These are phyloP conservation scores for Rhodotorula kratochvilovae DNA, from an alignment of 768 basidiomycete genomes.

Conservation along the genomic window DNA sequence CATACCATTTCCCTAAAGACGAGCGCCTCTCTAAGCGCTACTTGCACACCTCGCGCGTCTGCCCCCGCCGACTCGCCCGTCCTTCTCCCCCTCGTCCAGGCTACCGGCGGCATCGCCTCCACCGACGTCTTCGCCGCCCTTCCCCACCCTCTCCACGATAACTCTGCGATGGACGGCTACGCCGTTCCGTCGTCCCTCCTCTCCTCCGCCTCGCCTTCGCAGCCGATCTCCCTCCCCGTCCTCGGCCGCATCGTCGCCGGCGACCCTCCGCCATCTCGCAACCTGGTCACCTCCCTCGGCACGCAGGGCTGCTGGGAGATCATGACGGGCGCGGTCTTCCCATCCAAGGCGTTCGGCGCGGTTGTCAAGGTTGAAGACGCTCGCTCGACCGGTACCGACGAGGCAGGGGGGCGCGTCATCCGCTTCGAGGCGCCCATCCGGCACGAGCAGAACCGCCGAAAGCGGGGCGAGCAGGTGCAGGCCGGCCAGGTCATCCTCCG, in stretches of 20 bases:
- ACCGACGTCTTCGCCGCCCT: not conserved
- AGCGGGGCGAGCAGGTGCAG: conserved; percentile 6
- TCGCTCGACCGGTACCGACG: not conserved
- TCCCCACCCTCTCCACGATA: conserved; percentile 9
- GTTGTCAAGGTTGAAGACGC: conserved; percentile 15
- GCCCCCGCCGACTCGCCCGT: not conserved
- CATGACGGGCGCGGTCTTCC: conserved; percentile 18
- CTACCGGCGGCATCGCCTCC: not conserved
- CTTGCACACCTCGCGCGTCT: not conserved
- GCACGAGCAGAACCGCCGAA: not conserved
- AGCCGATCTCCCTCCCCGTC: not conserved
- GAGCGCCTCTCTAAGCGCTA: too few relatives aligned
- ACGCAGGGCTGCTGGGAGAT: conserved; percentile 8
- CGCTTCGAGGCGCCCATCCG: not conserved
- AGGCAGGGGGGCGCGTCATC: not conserved
- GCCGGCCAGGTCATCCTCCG: not conserved
- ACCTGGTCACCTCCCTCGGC: not conserved
- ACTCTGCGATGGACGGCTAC: conserved; percentile 17
- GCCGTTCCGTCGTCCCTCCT: not conserved
- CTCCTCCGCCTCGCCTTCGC: not conserved
- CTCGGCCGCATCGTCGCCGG: conserved; percentile 12
- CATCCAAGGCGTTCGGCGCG: not conserved
- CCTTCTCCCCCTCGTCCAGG: not conserved
- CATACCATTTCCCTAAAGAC: too few relatives aligned
- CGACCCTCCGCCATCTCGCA: not conserved